Evolutionary conservation across 768 basidiomycete genomes (phyloP).

Genomic region (Hygrocybe punicea): DNA sequence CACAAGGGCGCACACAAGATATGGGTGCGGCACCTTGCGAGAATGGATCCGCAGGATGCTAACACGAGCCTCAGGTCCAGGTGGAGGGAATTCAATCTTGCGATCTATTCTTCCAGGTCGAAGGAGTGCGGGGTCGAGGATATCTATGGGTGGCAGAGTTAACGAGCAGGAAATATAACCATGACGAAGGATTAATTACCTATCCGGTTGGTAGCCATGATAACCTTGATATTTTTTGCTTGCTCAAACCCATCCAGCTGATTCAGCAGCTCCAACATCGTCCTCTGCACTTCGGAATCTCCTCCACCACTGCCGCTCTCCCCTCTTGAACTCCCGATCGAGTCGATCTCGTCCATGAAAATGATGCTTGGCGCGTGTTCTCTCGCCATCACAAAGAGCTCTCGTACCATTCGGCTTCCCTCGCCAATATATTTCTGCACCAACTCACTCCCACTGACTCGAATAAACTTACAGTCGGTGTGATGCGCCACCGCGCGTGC

Average conservation of each 20-base stretch:
- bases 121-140: conserved; percentile 88
- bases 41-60: conserved; percentile 97
- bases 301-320: conserved; percentile 88
- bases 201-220: conserved; percentile 98
- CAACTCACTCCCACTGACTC: conserved; percentile 89
- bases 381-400: conserved; percentile 96
- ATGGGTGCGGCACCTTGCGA: conserved; percentile 60
- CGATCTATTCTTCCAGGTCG: conserved; percentile 92
- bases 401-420: conserved; percentile 93
- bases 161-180: background rate
- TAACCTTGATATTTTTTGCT: conserved; percentile 95
- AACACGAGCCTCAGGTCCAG: conserved; percentile 93
- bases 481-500: conserved; percentile 96
- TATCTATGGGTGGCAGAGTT: conserved; percentile 51
- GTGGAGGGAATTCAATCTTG: conserved; percentile 98
- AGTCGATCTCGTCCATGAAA: conserved; percentile 99
- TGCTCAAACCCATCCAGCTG: conserved; percentile 92
- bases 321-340: conserved; percentile 89
- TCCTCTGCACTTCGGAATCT: conserved; percentile 86
- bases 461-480: conserved; percentile 96
- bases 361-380: conserved; percentile 98
- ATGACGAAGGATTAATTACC: conserved; percentile 39
- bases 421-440: conserved; percentile 99
- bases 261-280: conserved; percentile 86
- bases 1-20: background rate